A percentile compares a stretch with the other conserved stretches of the same genome.
These are phyloP conservation scores for Candida yuanshanica DNA, from an alignment of 805 yeast species.

Conservation along the genomic window DNA sequence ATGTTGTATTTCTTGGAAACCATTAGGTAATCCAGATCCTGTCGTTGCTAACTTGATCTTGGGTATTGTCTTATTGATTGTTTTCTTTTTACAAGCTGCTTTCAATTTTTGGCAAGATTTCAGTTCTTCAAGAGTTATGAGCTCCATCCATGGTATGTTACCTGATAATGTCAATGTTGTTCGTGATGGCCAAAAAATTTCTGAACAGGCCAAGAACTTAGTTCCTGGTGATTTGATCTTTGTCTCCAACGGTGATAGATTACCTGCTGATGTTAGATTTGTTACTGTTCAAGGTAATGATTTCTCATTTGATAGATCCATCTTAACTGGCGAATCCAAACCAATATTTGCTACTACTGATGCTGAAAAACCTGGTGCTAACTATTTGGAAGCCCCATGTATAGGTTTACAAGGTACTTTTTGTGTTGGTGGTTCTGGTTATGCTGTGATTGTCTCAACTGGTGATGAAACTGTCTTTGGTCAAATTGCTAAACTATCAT, in stretches of 20 bases:
- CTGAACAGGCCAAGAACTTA: slow-evolving; percentile 29
- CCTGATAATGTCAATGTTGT: slow-evolving; percentile 33
- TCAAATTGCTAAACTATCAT: slow-evolving; percentile 36
- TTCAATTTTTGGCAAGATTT: slow-evolving; percentile 44
- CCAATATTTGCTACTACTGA: slow-evolving; percentile 29
- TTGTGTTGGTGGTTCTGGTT: slow-evolving; percentile 38
- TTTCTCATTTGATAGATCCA: slow-evolving; percentile 39
- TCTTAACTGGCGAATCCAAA: slow-evolving; percentile 45
- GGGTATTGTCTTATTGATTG: slow-evolving; percentile 35
- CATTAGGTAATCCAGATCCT: slow-evolving; percentile 40
- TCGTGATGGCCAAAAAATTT: slow-evolving; percentile 28
- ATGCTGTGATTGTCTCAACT: slow-evolving; percentile 37
- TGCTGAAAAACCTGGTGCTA: slow-evolving; percentile 27
- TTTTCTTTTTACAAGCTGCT: slow-evolving; percentile 36
- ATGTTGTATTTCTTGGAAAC: slow-evolving; percentile 40
- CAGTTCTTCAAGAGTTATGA: slow-evolving; percentile 42
- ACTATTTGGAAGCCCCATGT: slow-evolving; percentile 37
- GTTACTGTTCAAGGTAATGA: slow-evolving; percentile 29
- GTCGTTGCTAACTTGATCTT: slow-evolving; percentile 37
- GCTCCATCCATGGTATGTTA: slow-evolving; percentile 38
- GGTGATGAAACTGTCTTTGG: slow-evolving; percentile 44
- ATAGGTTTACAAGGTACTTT: slow-evolving; percentile 44
- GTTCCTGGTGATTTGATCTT: slow-evolving; percentile 42
- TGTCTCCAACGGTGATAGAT: slow-evolving; percentile 33
- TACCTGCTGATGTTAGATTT: slow-evolving; percentile 44